A percentile compares a stretch with the other conserved stretches of the same genome.
These are phyloP conservation scores for Neocucurbitaria cava DNA, from an alignment of 2,329 filamentous ascomycete genomes.

Conservation along the genomic window DNA sequence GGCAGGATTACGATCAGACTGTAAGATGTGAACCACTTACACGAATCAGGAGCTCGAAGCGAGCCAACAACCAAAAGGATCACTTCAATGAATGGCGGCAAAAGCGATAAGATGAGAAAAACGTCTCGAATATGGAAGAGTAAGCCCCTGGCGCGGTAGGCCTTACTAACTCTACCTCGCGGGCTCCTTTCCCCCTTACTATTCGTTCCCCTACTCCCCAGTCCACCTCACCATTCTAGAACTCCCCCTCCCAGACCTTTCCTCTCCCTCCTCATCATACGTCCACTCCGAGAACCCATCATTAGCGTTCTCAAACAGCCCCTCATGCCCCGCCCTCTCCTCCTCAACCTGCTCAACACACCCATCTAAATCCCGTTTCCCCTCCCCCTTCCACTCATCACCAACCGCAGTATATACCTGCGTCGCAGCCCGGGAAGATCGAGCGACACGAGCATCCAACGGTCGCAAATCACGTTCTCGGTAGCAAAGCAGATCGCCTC, in stretches of 20 bases:
- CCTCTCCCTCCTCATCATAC: conserved; percentile 36
- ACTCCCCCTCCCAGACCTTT: conserved; percentile 33
- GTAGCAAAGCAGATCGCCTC: no score
- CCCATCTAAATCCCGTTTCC: conserved; percentile 42
- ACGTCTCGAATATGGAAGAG: background rate
- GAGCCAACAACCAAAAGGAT: background rate
- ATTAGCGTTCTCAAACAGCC: background rate
- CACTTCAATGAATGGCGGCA: background rate
- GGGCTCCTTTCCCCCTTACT: no score
- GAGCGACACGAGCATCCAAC: no score
- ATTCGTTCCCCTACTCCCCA: no score
- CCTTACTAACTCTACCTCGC: no score
- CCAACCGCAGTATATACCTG: conserved; percentile 47
- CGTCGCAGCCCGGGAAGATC: conserved; percentile 52
- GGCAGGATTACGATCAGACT: no score
- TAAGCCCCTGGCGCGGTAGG: background rate
- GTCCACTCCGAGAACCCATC: conserved; percentile 28
- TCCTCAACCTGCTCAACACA: conserved; percentile 2
- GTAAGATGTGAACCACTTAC: no score
- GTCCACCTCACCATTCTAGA: no score
- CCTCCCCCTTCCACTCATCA: conserved; percentile 39
- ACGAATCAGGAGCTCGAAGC: no score
- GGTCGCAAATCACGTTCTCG: no score
- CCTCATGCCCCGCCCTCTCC: conserved; percentile 6
- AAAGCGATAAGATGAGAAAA: background rate